Base-by-base conservation (phyloP, 2,329 filamentous ascomycete genomes). In the Cladosporium sp. region DNA sequence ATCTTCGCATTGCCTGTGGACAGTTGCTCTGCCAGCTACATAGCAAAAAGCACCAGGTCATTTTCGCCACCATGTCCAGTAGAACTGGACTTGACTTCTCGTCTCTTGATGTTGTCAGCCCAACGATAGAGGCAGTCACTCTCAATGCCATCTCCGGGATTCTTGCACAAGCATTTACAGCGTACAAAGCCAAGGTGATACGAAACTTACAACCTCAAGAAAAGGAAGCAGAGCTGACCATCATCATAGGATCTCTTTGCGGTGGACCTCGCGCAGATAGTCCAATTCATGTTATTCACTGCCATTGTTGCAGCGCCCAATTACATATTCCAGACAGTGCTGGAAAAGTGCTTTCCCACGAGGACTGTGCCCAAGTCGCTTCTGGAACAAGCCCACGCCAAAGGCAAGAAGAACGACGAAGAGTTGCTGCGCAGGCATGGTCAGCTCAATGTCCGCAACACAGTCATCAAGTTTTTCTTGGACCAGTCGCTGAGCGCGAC, bases 401-500 rank as follows among this genome's bases (percentile, higher is more conserved):
- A 62, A n/a, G 46, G 54, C 46, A 53, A 53, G 23, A 39, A 14
- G 14, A 28, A 18, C 10, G 16, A 54, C 25, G 30, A 62, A 25
- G 36, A 65, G 14, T 28, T 66, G 8, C 14, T 58, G 1, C 34
- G 54, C 5, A n/a, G 30, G 18, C 65, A 68, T 30, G 63, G 65
- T 4, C 66, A 64, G 59, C 67, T 84, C 18, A 87, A 86, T 74
- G 76, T 88, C 67, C 78, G 78, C 73, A 91, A 92, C 78, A 90
- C 90, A 1, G 67, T 85, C 57, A 81, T 84, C 78, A 93, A 93
- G 75, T 86, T 91, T 68, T 14, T 83, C 3, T 82, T 92, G 14
- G 90, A 93, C 75, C 89, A 92, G 76, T 89, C 87, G 0, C 65
- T 90, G 23, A 88, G 89, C 66, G 86, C 89, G 1, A 78, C 81